Evolutionary conservation across 2,329 filamentous ascomycete species (phyloP).

Genomic region (Periconia sp.): DNA sequence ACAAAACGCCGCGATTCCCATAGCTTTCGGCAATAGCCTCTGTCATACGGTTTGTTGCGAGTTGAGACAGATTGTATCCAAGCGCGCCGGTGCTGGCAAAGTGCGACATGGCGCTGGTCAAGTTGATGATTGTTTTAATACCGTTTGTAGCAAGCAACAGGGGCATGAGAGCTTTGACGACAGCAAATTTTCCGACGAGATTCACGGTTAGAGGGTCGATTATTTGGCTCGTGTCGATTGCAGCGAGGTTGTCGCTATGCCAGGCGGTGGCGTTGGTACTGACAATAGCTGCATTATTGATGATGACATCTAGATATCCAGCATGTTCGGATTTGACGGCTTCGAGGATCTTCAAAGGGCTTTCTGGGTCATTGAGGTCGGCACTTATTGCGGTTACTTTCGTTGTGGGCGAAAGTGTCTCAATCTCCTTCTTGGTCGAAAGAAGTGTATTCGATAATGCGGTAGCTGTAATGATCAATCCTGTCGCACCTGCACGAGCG

Average conservation of each 20-base stretch:
- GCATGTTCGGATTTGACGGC: conserved; percentile 23
- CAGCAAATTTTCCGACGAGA: conserved; percentile 40
- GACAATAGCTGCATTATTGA: conserved; percentile 41
- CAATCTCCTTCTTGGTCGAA: not conserved
- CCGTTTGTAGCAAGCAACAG: conserved; percentile 19
- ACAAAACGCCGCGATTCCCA: conserved; percentile 17
- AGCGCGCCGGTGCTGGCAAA: conserved; percentile 38
- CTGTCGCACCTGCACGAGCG: conserved; percentile 14
- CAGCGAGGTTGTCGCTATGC: conserved; percentile 25
- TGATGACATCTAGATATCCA: conserved; percentile 36
- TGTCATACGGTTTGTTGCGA: conserved; percentile 28
- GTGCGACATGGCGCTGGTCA: conserved; percentile 31
- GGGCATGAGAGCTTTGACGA: conserved; percentile 40
- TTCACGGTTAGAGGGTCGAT: conserved; percentile 43
- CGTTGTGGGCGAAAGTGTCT: not conserved
- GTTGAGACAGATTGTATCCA: conserved; percentile 32
- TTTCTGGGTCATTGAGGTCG: conserved; percentile 31
- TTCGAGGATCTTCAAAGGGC: conserved; percentile 25
- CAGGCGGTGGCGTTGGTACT: conserved; percentile 35
- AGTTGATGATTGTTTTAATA: conserved; percentile 27
- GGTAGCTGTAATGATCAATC: conserved; percentile 10
- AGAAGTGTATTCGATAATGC: not conserved
- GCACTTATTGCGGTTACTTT: conserved; percentile 10
- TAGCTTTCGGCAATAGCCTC: conserved; percentile 30
- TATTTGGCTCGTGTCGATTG: conserved; percentile 7